Conservation (phyloP, 2,329 filamentous ascomycete species). For the Talaromyces funiculosus region DNA sequence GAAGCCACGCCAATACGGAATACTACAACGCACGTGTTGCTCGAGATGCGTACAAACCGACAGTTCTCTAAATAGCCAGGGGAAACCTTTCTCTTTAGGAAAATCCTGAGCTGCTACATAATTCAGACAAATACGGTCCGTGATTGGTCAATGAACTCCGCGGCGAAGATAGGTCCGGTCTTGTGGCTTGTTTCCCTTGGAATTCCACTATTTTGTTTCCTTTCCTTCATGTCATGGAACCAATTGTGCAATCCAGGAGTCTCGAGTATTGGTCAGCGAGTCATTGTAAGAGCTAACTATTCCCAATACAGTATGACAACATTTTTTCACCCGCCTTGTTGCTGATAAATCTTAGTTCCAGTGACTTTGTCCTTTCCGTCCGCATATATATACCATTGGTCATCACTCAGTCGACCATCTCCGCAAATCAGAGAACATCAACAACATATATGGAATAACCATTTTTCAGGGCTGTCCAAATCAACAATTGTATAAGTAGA, state of each 20-base stretch:
- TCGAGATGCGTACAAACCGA: not conserved
- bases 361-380: not conserved
- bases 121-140: not conserved
- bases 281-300: too few relatives aligned
- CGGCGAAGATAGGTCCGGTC: not conserved
- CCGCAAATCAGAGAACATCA: not conserved
- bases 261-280: not conserved
- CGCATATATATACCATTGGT: not conserved
- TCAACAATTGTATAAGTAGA: not conserved
- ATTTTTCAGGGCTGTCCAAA: not conserved
- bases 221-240: not conserved
- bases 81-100: not conserved
- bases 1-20: not conserved
- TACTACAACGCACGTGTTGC: not conserved
- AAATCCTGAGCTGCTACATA: not conserved
- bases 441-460: not conserved
- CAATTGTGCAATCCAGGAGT: not conserved
- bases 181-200: not conserved
- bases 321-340: too few relatives aligned
- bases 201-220: not conserved
- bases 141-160: slow-evolving; percentile 2
- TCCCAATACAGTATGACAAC: too few relatives aligned
- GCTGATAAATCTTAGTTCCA: not conserved
- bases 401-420: not conserved
- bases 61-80: not conserved